Evolutionary conservation across 768 basidiomycete species (phyloP).

Genomic region (Sistotremastrum suecicum): DNA sequence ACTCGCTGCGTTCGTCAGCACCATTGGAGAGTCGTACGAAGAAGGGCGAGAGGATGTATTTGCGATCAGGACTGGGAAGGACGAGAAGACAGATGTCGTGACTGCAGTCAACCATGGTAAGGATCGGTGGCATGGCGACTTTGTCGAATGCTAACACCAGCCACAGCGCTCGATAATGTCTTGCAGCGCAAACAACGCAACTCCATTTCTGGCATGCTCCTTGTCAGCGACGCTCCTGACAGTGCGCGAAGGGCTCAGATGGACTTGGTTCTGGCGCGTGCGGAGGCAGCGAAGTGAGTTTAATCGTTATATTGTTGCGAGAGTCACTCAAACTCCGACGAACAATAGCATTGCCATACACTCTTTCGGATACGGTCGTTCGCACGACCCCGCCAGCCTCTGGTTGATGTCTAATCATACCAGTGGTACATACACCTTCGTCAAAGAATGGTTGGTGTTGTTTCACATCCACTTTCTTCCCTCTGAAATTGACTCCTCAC

Average conservation of each 20-base stretch:
- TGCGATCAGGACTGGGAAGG: constrained; percentile 59
- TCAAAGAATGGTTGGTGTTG: constrained; percentile 64
- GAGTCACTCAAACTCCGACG: background rate
- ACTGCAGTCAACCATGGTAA: constrained; percentile 93
- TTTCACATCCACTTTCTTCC: background rate
- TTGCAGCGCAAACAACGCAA: constrained; percentile 89
- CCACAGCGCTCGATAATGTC: constrained; percentile 78
- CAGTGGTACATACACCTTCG: constrained; percentile 92
- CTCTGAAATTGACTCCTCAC: background rate
- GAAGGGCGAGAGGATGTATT: constrained; percentile 38
- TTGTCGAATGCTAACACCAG: background rate
- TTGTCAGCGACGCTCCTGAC: constrained; percentile 88
- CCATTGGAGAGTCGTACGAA: constrained; percentile 30
- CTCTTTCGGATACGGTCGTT: constrained; percentile 91
- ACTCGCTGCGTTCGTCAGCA: constrained; percentile 68
- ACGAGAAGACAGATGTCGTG: constrained; percentile 94
- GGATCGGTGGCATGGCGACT: constrained; percentile 3
- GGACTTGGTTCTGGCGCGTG: constrained; percentile 93
- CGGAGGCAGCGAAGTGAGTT: constrained; percentile 75
- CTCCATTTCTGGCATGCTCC: constrained; percentile 78
- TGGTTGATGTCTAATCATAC: constrained; percentile 99
- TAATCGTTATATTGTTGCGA: background rate
- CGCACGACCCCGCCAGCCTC: constrained; percentile 92
- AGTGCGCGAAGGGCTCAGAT: constrained; percentile 90
- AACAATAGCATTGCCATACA: constrained; percentile 67